Conservation (phyloP, 192 early-diverging fungal species). For the Diversispora epigaea region DNA sequence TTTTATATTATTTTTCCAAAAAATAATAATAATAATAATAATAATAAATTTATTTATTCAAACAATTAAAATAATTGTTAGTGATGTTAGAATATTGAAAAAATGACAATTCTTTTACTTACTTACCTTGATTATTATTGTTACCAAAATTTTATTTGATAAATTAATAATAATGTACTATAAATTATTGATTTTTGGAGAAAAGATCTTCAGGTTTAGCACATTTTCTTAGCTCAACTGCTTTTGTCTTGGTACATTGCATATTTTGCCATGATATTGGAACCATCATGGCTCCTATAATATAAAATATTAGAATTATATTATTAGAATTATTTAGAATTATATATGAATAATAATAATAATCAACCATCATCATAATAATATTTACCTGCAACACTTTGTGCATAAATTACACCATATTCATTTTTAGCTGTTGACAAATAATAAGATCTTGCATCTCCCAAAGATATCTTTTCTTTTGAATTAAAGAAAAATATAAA, state of each 20-base stretch:
- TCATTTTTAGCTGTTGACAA: slow-evolving; percentile 92
- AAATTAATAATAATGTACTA: too few species aligned
- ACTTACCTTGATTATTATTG: too few species aligned
- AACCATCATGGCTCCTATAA: slow-evolving; percentile 68
- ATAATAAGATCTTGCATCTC: slow-evolving; percentile 88
- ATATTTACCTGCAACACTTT: slow-evolving; percentile 71
- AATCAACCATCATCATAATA: not conserved
- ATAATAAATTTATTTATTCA: too few species aligned
- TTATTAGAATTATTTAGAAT: not conserved
- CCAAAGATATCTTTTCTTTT: slow-evolving; percentile 77
- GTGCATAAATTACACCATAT: slow-evolving; percentile 90
- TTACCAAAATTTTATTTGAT: too few species aligned
- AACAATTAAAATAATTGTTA: too few species aligned
- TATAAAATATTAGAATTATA: not conserved
- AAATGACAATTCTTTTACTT: too few species aligned
- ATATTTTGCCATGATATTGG: slow-evolving; percentile 98
- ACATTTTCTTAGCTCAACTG: slow-evolving; percentile 88
- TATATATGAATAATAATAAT: not conserved
- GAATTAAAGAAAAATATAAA: not conserved
- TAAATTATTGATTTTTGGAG: not conserved
- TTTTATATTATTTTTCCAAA: too few species aligned
- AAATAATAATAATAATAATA: too few species aligned
- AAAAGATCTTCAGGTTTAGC: slow-evolving; percentile 67
- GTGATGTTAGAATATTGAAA: too few species aligned
- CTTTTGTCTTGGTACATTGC: slow-evolving; percentile 89